Conservation (phyloP, 495 filamentous ascomycete species). For the Neurospora tetraspora region DNA sequence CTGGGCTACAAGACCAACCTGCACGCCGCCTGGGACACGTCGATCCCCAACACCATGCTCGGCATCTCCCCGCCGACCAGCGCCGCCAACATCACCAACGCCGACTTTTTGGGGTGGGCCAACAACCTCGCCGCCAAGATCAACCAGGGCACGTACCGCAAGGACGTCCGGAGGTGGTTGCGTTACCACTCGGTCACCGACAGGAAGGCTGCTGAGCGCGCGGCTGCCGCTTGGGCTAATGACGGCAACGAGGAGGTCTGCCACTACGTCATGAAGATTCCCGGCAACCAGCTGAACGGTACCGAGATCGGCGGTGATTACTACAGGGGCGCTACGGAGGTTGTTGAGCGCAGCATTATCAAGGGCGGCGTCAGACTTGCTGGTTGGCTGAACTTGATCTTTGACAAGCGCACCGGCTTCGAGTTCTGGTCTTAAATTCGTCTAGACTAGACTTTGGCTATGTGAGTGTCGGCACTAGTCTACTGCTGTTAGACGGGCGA, state of each 20-base stretch:
- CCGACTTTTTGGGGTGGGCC: conserved; percentile 25
- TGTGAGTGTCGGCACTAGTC: neutral
- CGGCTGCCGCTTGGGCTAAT: conserved; percentile 42
- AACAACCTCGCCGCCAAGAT: conserved; percentile 31
- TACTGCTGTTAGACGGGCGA: neutral
- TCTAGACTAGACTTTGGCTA: neutral
- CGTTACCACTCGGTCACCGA: conserved; percentile 24
- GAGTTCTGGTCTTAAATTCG: neutral
- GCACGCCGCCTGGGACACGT: conserved; percentile 55
- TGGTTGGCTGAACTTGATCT: conserved; percentile 24
- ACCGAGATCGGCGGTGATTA: conserved; percentile 42
- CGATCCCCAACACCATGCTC: conserved; percentile 48
- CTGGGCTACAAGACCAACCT: conserved; percentile 46
- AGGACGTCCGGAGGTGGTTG: conserved; percentile 38
- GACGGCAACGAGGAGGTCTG: conserved; percentile 52
- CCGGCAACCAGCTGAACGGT: conserved; percentile 37
- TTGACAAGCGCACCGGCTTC: neutral
- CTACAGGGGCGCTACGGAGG: conserved; percentile 39
- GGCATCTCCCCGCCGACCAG: conserved; percentile 15
- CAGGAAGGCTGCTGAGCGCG: conserved; percentile 22
- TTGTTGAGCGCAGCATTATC: conserved; percentile 52
- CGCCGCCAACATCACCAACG: conserved; percentile 27
- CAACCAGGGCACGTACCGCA: conserved; percentile 37
- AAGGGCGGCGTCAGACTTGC: conserved; percentile 45
- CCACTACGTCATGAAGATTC: conserved; percentile 40